Conservation (phyloP, 1,284 basidiomycete genomes). For the Entoloma clypeatum region DNA sequence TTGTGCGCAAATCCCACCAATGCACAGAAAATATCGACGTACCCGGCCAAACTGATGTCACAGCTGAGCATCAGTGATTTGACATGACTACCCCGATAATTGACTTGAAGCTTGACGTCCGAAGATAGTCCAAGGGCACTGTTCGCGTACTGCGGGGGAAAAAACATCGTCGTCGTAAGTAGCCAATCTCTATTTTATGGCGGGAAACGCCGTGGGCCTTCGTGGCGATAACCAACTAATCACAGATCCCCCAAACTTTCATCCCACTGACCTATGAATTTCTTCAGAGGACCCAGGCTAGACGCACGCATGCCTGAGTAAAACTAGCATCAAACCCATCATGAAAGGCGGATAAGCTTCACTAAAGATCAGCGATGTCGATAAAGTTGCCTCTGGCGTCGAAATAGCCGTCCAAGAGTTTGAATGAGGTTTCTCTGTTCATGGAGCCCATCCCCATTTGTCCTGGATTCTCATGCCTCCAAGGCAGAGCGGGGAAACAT, state of each 20-base stretch:
- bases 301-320: conserved; percentile 24
- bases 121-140: conserved; percentile 24
- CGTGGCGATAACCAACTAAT: conserved; percentile 51
- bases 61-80: conserved; percentile 43
- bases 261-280: conserved; percentile 56
- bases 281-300: conserved; percentile 46
- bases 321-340: not conserved
- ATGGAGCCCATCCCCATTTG: too few species aligned
- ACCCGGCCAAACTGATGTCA: conserved; percentile 46
- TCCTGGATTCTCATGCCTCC: too few species aligned
- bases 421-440: conserved; percentile 41
- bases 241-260: conserved; percentile 44
- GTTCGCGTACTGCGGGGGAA: not conserved
- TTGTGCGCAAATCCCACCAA: conserved; percentile 50
- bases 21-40: conserved; percentile 52
- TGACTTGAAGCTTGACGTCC: conserved; percentile 30
- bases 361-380: conserved; percentile 49
- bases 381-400: conserved; percentile 50
- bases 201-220: conserved; percentile 33
- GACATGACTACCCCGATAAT: conserved; percentile 44
- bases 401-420: conserved; percentile 45
- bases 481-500: too few species aligned
- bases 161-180: not conserved
- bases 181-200: not conserved
- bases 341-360: conserved; percentile 11